Evolutionary conservation across 2,329 filamentous ascomycete genomes (phyloP).

Genomic region (Paraphaeosphaeria minitans): DNA sequence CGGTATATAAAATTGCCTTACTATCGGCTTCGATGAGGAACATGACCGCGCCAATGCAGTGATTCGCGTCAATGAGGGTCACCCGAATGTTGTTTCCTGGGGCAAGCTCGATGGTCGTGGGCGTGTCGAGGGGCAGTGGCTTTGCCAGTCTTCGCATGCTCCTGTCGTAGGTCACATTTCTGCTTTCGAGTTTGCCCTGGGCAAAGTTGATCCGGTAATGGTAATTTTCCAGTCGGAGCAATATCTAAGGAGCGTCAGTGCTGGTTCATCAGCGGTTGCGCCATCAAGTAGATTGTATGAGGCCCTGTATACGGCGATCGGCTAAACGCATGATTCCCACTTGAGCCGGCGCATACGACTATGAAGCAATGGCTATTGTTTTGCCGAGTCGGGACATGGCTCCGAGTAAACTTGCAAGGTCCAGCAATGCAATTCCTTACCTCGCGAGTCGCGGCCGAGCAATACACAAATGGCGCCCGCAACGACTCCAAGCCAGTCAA

Average conservation of each 20-base stretch:
- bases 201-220: constrained; percentile 81
- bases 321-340: too few relatives aligned
- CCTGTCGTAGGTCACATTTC: constrained; percentile 72
- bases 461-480: constrained; percentile 84
- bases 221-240: constrained; percentile 79
- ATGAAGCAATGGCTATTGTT: too few relatives aligned
- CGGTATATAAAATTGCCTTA: constrained; percentile 83
- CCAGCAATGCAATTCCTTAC: constrained; percentile 39
- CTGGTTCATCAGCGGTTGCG: not conserved
- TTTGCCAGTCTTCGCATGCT: constrained; percentile 76
- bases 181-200: constrained; percentile 75
- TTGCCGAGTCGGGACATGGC: not conserved
- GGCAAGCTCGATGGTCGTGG: constrained; percentile 74
- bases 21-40: constrained; percentile 80
- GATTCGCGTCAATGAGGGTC: constrained; percentile 88
- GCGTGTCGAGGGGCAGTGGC: constrained; percentile 80
- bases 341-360: too few relatives aligned
- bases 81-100: constrained; percentile 74
- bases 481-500: constrained; percentile 78
- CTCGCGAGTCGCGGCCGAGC: constrained; percentile 80
- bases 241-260: constrained; percentile 53
- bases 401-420: not conserved
- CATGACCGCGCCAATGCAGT: constrained; percentile 90
- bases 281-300: too few relatives aligned
- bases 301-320: too few relatives aligned